A percentile compares a stretch with the other conserved stretches of the same genome.
Conservation (phyloP, 495 filamentous ascomycete species). For the Tuber indicum region DNA sequence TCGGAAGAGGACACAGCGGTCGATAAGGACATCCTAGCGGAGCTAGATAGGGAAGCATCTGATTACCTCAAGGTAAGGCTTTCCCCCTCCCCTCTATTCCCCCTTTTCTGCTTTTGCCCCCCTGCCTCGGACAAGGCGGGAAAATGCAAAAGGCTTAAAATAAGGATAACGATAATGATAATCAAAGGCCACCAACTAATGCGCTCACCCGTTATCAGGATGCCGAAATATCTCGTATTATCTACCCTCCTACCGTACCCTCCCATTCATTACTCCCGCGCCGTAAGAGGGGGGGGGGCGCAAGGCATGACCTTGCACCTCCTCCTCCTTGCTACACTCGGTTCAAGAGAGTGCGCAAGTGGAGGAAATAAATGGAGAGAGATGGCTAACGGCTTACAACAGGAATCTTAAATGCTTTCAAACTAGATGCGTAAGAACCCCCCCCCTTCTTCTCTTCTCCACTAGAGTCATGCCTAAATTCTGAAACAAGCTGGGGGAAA, state of each 20-base stretch:
- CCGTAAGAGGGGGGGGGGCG: neutral
- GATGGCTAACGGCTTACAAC: neutral
- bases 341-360: neutral
- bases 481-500: conserved; percentile 14
- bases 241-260: neutral
- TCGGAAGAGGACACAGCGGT: conserved; percentile 49
- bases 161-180: neutral
- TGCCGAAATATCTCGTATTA: conserved; percentile 77
- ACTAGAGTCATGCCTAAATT: conserved; percentile 3
- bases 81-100: neutral
- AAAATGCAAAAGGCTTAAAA: neutral
- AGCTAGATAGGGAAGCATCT: conserved; percentile 76
- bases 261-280: neutral
- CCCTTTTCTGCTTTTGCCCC: neutral
- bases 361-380: conserved; percentile 4
- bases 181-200: conserved; percentile 13
- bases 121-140: neutral
- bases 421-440: conserved; percentile 68
- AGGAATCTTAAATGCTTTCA: conserved; percentile 76
- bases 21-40: conserved; percentile 76
- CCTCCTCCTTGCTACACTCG: neutral
- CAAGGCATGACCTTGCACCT: neutral
- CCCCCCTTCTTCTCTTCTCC: conserved; percentile 6
- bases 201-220: conserved; percentile 53
- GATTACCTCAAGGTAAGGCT: conserved; percentile 74